Evolutionary conservation across 805 yeast genomes (phyloP).

Genomic region (Candida tallmaniae): DNA sequence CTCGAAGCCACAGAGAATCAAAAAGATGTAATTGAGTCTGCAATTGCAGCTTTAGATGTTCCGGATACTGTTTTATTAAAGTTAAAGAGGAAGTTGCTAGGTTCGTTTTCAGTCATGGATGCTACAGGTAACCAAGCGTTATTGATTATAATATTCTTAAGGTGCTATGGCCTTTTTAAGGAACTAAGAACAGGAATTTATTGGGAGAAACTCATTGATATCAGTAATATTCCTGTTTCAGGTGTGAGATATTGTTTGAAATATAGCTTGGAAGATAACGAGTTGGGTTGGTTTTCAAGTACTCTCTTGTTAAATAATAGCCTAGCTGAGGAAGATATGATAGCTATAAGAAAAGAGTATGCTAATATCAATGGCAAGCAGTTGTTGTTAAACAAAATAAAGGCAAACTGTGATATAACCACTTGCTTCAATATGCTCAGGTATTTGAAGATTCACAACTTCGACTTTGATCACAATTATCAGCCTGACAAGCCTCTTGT

Average conservation of each 20-base stretch:
- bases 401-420: conserved; percentile 8
- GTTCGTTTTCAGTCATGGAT: conserved; percentile 3
- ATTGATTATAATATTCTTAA: conserved; percentile 2
- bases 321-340: conserved; percentile 2
- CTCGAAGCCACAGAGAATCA: too few species aligned
- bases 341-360: neutral
- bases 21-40: too few species aligned
- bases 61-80: too few species aligned
- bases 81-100: neutral
- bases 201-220: conserved; percentile 1
- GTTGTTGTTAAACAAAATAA: conserved; percentile 1
- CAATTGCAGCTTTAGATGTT: too few species aligned
- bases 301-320: neutral
- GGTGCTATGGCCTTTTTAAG: too few species aligned
- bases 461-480: neutral
- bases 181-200: too few species aligned
- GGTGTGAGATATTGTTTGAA: neutral
- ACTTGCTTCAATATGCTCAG: conserved; percentile 4
- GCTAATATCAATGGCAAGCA: neutral
- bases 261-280: conserved; percentile 3
- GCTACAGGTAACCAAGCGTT: conserved; percentile 1
- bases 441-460: conserved; percentile 3
- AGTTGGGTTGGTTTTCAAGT: conserved; percentile 8
- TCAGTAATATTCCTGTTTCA: neutral
- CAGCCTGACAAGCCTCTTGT: neutral